Base-by-base conservation (phyloP, 805 yeast species). In the Isabelozyma rhagii region DNA sequence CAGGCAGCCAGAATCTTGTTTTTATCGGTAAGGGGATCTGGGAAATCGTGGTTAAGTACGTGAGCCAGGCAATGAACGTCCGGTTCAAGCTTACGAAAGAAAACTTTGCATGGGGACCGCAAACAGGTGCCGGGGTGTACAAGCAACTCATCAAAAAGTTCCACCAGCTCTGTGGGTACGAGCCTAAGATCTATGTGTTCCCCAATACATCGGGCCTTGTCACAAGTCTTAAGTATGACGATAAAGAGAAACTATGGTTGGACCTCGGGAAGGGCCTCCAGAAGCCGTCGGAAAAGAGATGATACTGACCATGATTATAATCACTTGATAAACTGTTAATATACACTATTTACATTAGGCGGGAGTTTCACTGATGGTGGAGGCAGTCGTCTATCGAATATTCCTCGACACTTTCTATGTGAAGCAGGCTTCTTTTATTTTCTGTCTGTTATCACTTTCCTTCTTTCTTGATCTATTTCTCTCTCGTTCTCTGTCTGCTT, bases 171-270 rank as follows among this genome's bases (percentile, higher is more conserved):
- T 51, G 61, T 45, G 54, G 43, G 25, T 50, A 27, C 54, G 64
- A 50, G 10, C 51, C 59, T n/a, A 50, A 59, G 5, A 61, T 81
- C 0, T 83, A 75, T 62, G 90, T 87, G 5, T 75, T 85, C 27
- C 91, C 92, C 2, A 83, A 83, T 43, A 85, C 92, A 0, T 84
- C 90, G 5, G 93, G 93, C 1, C 64, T 87, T 7, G 92, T 84
- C 8, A 76, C 85, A 8, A 66, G 64, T 54, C 67, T 82, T 58
- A 66, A 72, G 28, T 69, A 68, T 49, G 68, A 64, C 0, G 74
- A 71, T 39, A 83, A 83, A 58, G 58, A 80, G 46, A 56, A 49
- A 4, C 54, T 77, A 14, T 85, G 90, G 90, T 56, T 58, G 11
- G 62, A 63, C 10, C 55, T 85, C 47, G 59, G 17, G 17, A 15